Conservation (phyloP, 2,329 filamentous ascomycete species). For the Sordariomycetes sp. region DNA sequence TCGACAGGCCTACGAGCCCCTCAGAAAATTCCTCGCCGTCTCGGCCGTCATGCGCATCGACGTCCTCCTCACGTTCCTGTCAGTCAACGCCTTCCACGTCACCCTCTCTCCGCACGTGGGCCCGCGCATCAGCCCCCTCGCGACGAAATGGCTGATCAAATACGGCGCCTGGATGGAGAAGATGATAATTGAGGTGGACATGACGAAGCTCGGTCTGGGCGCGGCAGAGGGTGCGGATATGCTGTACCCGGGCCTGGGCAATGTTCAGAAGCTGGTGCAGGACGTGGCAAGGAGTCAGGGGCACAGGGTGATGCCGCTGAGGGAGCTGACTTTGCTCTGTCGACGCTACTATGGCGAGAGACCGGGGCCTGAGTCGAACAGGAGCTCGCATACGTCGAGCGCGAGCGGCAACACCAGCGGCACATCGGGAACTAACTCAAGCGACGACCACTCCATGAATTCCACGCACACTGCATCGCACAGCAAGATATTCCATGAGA, state of each 20-base stretch:
- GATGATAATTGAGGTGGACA: constrained; percentile 30
- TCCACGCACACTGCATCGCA: too few relatives aligned
- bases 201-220: constrained; percentile 25
- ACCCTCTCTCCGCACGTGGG: constrained; percentile 27
- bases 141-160: constrained; percentile 21
- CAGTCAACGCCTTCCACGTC: constrained; percentile 24
- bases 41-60: constrained; percentile 26
- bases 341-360: constrained; percentile 22
- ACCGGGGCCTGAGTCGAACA: background rate
- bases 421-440: too few relatives aligned
- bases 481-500: too few relatives aligned
- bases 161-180: constrained; percentile 25
- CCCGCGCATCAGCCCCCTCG: constrained; percentile 19
- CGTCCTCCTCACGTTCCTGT: constrained; percentile 23
- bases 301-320: constrained; percentile 11
- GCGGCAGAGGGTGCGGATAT: constrained; percentile 10
- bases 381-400: too few relatives aligned
- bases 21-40: constrained; percentile 17
- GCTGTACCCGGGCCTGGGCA: constrained; percentile 13
- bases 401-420: too few relatives aligned
- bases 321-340: constrained; percentile 21
- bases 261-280: constrained; percentile 15
- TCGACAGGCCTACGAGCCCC: constrained; percentile 10
- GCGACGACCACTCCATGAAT: too few relatives aligned
- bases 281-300: constrained; percentile 17